Evolutionary conservation across 1,284 basidiomycete genomes (phyloP), one percentile per base, ranked within the genome.

Genomic region (Rhodofomes roseus): DNA sequence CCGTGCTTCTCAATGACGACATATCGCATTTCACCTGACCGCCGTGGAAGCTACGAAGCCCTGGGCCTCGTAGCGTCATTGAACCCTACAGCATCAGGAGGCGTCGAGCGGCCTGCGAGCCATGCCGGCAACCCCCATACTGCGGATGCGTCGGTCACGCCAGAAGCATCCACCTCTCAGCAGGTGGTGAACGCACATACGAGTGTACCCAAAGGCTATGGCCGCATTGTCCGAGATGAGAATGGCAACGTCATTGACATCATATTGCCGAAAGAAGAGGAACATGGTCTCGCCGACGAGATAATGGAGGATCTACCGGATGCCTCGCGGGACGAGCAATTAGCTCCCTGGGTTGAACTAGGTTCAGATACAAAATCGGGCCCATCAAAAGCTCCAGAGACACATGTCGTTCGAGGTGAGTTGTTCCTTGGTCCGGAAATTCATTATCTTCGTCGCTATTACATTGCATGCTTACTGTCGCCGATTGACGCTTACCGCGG

Each of bases 191-290:
- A 43, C 36, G 36, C 57, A 40, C 58, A 57, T 5, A n/a, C 54
- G n/a, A 36, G 63, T 61, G 76, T 89, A 50, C 86, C 83, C n/a
- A 84, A 80, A 67, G 90, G 92, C 7, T 90, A 88, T 71, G 96
- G 94, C 16, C 83, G 86, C 65, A 95, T 99, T 64, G 76, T 95
- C 56, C 83, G 95, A 46, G 95, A 98, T 73, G 87, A 82, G 50
- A 77, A 83, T 3, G 96, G 96, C 37, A 90, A 90, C 65, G 80
- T 96, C 37, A 70, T 95, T 41, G 82, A 87, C 60, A 81, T 98
- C 51, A 85, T 95, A 69, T 74, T 97, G 60, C 76, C 81, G 18
- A 84, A 84, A 27, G 85, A 84, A 16, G 79, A 79, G 20, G 73
- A 71, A 34, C 68, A 68, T 40, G 71, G 68, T 1, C 69, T 66